Conservation (phyloP, 257 asterid genomes). For the Capsicum pubescens region DNA sequence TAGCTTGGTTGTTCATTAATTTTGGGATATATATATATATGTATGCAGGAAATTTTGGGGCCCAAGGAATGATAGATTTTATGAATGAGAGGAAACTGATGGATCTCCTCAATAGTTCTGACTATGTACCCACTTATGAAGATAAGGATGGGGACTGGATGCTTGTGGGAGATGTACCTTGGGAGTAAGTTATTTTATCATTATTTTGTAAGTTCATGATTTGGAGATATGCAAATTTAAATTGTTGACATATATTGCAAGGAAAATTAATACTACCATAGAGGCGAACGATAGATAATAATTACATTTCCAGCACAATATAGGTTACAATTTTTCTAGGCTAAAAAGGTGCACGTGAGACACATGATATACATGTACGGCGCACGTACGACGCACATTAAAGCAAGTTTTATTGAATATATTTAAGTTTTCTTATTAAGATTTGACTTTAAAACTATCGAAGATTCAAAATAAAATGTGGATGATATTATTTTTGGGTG, state of each 20-base stretch:
- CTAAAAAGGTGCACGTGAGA: too few relatives aligned
- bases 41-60: conserved; percentile 50
- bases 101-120: conserved; percentile 59
- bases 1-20: background rate
- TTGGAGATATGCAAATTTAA: too few relatives aligned
- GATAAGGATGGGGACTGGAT: conserved; percentile 71
- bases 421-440: too few relatives aligned
- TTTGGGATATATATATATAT: background rate
- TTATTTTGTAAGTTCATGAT: background rate
- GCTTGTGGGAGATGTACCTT: conserved; percentile 67
- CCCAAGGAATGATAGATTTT: conserved; percentile 59
- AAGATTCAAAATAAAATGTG: too few relatives aligned
- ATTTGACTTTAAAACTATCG: too few relatives aligned
- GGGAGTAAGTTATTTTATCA: conserved; percentile 49
- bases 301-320: too few relatives aligned
- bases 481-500: conserved; percentile 33
- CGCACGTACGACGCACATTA: too few relatives aligned
- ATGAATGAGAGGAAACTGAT: conserved; percentile 58
- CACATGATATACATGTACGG: too few relatives aligned
- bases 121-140: conserved; percentile 61
- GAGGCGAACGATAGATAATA: background rate
- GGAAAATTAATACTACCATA: background rate
- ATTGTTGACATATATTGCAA: too few relatives aligned
- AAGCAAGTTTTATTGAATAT: too few relatives aligned
- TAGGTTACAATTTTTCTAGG: too few relatives aligned